Percentiles rank a stretch among this genome's conserved stretches.
Conservation (phyloP, 2,329 filamentous ascomycete genomes). For the Trematosphaeria pertusa region DNA sequence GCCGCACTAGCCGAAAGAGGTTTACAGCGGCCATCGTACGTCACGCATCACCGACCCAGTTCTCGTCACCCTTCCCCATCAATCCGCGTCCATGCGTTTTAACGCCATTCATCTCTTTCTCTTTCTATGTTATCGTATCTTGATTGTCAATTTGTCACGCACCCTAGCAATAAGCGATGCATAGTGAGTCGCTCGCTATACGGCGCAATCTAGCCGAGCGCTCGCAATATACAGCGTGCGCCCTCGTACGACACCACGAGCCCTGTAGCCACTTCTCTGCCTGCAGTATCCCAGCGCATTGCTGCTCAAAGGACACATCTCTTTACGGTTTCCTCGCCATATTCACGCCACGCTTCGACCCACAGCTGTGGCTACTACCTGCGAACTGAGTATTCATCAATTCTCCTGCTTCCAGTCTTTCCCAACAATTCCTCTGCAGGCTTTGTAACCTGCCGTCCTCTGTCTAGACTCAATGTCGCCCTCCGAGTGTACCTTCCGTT, state of each 20-base stretch:
- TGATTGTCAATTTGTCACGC: conserved; percentile 14
- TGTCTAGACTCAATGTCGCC: neutral
- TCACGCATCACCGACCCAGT: neutral
- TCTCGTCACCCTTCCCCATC: neutral
- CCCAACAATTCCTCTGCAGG: neutral
- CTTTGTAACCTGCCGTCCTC: no score
- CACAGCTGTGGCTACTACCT: neutral
- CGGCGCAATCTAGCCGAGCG: conserved; percentile 20
- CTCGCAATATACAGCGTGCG: conserved; percentile 16
- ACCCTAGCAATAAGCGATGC: conserved; percentile 11
- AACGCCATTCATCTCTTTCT: neutral
- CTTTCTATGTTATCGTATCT: conserved; percentile 8
- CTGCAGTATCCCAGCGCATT: conserved; percentile 18
- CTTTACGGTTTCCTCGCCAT: conserved; percentile 1
- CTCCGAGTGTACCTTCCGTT: neutral
- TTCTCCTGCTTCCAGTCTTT: neutral
- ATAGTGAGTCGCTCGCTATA: conserved; percentile 12
- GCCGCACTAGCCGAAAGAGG: conserved; percentile 1
- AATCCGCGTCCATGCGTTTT: neutral
- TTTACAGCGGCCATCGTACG: neutral
- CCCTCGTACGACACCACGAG: conserved; percentile 6
- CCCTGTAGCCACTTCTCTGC: conserved; percentile 4
- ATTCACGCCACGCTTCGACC: conserved; percentile 10
- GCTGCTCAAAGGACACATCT: conserved; percentile 16
- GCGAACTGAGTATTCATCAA: conserved; percentile 1